phyloP scores from a whole-genome alignment of 1,284 basidiomycete species.

The Rhodofomes roseus region DNA sequence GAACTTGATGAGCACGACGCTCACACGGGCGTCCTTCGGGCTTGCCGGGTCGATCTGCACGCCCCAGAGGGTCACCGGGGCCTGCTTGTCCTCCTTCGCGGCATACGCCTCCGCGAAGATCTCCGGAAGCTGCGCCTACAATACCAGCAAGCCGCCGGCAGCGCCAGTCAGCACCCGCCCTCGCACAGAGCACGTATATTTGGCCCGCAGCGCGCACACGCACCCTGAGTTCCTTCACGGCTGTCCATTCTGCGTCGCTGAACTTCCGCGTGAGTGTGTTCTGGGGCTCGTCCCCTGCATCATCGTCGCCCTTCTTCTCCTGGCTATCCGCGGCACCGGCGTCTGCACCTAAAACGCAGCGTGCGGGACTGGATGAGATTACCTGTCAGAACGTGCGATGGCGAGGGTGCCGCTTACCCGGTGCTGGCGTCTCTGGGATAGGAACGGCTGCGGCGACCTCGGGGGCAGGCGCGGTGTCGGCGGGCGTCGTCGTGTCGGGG shows the following conservation, averaged over 20 bases:
- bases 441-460: neutral
- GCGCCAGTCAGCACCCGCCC: neutral
- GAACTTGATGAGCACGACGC: conserved; percentile 77
- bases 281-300: conserved; percentile 52
- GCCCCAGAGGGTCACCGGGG: conserved; percentile 64
- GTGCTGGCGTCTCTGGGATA: neutral
- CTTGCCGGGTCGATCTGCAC: conserved; percentile 55
- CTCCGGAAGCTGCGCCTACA: conserved; percentile 51
- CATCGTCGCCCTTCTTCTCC: neutral
- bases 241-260: conserved; percentile 63
- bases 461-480: neutral
- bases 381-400: conserved; percentile 3
- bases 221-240: conserved; percentile 65
- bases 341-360: conserved; percentile 1
- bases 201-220: conserved; percentile 17
- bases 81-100: conserved; percentile 45
- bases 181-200: neutral
- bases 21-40: conserved; percentile 55
- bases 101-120: conserved; percentile 56
- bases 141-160: neutral
- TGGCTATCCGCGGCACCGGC: neutral
- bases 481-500: neutral
- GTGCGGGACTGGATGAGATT: neutral
- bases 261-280: conserved; percentile 66
- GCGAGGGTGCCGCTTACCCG: neutral